Conservation (phyloP, 2,329 filamentous ascomycete species). For the Ceratocystis cubensis region DNA sequence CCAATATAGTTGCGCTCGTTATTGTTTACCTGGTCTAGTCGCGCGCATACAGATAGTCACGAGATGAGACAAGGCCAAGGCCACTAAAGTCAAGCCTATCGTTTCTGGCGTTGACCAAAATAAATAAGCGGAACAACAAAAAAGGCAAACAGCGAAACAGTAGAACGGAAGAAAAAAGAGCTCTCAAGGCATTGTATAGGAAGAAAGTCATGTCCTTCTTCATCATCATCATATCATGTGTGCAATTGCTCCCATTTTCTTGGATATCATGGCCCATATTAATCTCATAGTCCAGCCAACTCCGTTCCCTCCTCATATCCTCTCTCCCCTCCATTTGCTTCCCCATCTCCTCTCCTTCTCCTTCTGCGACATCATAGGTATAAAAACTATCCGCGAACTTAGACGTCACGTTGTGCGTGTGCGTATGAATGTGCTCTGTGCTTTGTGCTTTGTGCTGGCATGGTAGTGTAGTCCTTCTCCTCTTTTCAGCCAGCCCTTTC, state of each 20-base stretch:
- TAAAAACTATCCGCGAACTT: slow-evolving; percentile 8
- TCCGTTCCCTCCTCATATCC: no score
- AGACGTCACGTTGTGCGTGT: neutral
- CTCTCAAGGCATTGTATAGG: neutral
- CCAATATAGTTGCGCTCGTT: no score
- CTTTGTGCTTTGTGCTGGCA: neutral
- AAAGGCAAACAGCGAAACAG: no score
- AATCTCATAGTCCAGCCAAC: neutral
- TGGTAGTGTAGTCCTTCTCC: neutral
- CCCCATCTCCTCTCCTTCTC: no score
- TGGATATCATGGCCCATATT: slow-evolving; percentile 10
- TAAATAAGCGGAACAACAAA: neutral
- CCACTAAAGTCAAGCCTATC: neutral
- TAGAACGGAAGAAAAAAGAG: neutral
- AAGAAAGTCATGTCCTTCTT: neutral
- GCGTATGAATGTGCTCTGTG: no score
- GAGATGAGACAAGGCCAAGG: no score
- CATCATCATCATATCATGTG: slow-evolving; percentile 1
- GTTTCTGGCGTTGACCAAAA: neutral
- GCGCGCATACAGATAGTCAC: no score
- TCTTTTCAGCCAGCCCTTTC: neutral
- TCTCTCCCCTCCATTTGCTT: no score
- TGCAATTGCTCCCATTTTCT: slow-evolving; percentile 6
- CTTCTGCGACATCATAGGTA: neutral
- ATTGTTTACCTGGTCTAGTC: no score